A percentile compares a stretch with the other conserved stretches of the same genome.
Evolutionary conservation across 1,139 yeast genomes (phyloP).

Genomic region (Torulaspora pretoriensis): DNA sequence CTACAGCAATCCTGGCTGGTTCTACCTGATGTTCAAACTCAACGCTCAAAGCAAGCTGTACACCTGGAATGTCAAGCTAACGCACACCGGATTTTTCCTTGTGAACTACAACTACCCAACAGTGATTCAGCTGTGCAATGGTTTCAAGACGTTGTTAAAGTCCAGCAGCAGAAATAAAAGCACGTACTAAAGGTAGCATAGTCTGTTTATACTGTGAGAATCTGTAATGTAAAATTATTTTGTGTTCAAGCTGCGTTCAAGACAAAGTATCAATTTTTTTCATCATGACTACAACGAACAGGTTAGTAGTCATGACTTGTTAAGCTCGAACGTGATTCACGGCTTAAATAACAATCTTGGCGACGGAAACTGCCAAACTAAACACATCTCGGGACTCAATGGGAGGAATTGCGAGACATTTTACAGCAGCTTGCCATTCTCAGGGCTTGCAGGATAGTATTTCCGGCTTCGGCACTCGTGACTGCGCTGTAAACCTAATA

Average conservation of each 20-base stretch:
- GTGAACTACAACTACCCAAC: conserved; percentile 80
- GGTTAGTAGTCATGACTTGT: too few relatives aligned
- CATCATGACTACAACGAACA: too few relatives aligned
- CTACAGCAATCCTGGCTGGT: conserved; percentile 90
- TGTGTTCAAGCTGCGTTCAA: neutral
- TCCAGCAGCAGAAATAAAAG: conserved; percentile 28
- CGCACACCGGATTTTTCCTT: conserved; percentile 79
- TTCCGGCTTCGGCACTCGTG: conserved; percentile 1
- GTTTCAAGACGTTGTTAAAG: conserved; percentile 64
- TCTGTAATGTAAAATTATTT: neutral
- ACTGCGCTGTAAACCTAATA: neutral
- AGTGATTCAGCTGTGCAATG: conserved; percentile 84
- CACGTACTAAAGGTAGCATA: conserved; percentile 4
- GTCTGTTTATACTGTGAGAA: neutral
- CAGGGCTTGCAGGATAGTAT: neutral
- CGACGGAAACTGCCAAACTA: too few relatives aligned
- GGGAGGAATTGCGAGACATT: neutral
- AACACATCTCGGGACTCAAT: neutral
- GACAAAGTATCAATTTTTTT: neutral
- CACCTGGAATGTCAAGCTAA: conserved; percentile 87
- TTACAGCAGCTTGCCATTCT: neutral
- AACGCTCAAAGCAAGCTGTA: conserved; percentile 67
- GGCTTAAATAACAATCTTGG: too few relatives aligned
- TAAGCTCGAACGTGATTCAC: too few relatives aligned
- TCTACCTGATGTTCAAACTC: conserved; percentile 75